phyloP scores from a whole-genome alignment of 768 basidiomycete genomes.

The Termitomyces sp. region DNA sequence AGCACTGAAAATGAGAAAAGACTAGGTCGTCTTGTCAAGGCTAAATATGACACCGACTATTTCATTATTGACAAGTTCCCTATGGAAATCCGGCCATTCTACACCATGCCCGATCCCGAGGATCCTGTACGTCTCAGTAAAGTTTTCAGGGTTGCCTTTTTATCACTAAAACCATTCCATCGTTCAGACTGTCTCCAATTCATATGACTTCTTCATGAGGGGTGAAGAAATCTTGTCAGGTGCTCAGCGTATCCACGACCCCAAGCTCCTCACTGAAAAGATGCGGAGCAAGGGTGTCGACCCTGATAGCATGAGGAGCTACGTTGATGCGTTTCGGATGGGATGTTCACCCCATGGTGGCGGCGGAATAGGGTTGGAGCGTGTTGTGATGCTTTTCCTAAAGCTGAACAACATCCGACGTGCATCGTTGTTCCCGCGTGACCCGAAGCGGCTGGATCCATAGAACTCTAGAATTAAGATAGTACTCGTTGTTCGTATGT shows the following conservation, averaged over 20 bases:
- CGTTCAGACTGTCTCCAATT: constrained; percentile 82
- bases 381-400: constrained; percentile 96
- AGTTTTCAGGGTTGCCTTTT: constrained; percentile 1
- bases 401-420: constrained; percentile 94
- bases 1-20: constrained; percentile 96
- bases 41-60: constrained; percentile 96
- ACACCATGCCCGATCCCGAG: constrained; percentile 96
- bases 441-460: constrained; percentile 91
- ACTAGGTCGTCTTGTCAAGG: constrained; percentile 83
- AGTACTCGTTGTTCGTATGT: constrained; percentile 1
- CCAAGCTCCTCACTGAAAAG: constrained; percentile 70
- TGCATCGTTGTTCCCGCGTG: constrained; percentile 92
- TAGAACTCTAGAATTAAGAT: constrained; percentile 51
- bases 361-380: constrained; percentile 92
- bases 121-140: constrained; percentile 59
- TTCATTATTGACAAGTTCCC: constrained; percentile 99
- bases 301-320: constrained; percentile 86
- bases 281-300: constrained; percentile 88
- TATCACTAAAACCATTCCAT: constrained; percentile 2
- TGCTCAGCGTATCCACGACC: constrained; percentile 95
- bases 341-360: constrained; percentile 97
- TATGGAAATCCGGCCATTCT: constrained; percentile 91
- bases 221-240: constrained; percentile 99
- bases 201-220: constrained; percentile 99
- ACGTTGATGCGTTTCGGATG: constrained; percentile 91